phyloP scores from a whole-genome alignment of 1,284 basidiomycete genomes.

The Melampsora larici-populina region DNA sequence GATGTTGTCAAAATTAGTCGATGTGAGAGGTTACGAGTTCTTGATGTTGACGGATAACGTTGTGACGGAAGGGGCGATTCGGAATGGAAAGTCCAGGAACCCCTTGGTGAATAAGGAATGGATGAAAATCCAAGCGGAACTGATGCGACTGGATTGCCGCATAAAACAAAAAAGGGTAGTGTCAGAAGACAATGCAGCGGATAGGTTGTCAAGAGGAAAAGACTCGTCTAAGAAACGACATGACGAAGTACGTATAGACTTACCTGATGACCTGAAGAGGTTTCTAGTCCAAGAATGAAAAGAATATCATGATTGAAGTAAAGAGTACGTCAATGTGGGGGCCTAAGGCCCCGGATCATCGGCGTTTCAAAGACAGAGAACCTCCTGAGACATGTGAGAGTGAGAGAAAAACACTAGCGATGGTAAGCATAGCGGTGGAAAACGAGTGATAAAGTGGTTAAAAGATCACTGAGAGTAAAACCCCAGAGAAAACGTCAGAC shows the following conservation, averaged over 20 bases:
- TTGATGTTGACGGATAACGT: slow-evolving; percentile 9
- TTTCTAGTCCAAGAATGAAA: not conserved
- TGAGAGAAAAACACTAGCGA: no score
- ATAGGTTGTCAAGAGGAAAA: slow-evolving; percentile 1
- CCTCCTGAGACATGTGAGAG: no score
- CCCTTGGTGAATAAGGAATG: not conserved
- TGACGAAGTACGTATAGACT: no score
- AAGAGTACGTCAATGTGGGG: no score
- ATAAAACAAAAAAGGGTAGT: not conserved
- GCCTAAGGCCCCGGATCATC: no score
- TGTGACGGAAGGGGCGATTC: not conserved
- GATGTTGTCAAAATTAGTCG: not conserved
- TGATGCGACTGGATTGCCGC: not conserved
- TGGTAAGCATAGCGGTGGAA: no score
- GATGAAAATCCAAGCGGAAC: not conserved
- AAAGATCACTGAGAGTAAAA: no score
- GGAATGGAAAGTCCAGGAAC: slow-evolving; percentile 8
- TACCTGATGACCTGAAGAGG: not conserved
- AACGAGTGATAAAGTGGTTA: no score
- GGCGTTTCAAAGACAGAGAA: no score
- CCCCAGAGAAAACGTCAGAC: no score
- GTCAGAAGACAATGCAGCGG: no score
- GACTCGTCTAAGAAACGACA: not conserved
- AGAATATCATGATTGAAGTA: no score
- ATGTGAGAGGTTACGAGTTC: not conserved